These are phyloP conservation scores for sorghum (Sorghum bicolor) DNA, from an alignment of 176 grass and related monocot species.

Conservation along the genomic window Sorghum_bicolor_NCBIv3 NC_012871.2:50561001-50561500, in stretches of 20 bases:
- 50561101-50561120: background rate
- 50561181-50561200: conserved; percentile 22
- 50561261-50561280: background rate
- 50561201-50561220: background rate
- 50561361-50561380: conserved; percentile 52
- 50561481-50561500: background rate
- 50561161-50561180: background rate
- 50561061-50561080: no score
- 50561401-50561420: conserved; percentile 33
- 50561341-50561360: conserved; percentile 70
- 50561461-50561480: background rate
- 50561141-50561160: background rate
- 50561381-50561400: conserved; percentile 42
- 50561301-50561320: conserved; percentile 46
- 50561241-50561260: background rate
- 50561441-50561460: background rate
- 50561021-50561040: background rate
- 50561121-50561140: conserved; percentile 15
- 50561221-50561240: background rate
- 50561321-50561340: conserved; percentile 50
- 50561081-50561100: background rate
- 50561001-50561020: no score
- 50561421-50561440: conserved; percentile 3
- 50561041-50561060: background rate
- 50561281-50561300: background rate